Base-by-base conservation (phyloP, 2,329 filamentous ascomycete genomes). In the Ascochyta koolunga region DNA sequence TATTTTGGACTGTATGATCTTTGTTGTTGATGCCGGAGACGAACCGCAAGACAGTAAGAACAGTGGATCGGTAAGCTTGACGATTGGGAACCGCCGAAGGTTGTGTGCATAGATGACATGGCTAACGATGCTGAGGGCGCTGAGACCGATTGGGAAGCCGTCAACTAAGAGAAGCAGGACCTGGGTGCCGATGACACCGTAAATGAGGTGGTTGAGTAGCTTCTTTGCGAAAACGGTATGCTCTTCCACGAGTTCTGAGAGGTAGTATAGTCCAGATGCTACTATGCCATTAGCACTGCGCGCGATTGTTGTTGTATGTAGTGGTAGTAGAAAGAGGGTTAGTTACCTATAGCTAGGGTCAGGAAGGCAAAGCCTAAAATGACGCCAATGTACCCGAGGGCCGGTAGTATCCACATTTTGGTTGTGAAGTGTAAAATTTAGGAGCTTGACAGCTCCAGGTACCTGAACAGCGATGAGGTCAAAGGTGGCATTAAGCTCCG, bases 211-310 rank as follows among this genome's bases (percentile, higher is more conserved):
- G 29, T 85, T 89, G 46, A 99, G 82, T n/a, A 97, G 80, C 52
- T 89, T 90, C 73, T 96, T 96, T 11, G 93, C 90, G 59, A 96
- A 78, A 10, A 98, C 93, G 4, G 93, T 97, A 73, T 99, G 93
- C 76, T 99, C 95, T 78, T 99, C 95, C 57, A 99, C 95, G 13
- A 98, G 87, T 76, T 99, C 95, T 21, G 93, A 97, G 48, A 99
- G 88, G 76, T 99, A 99, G 80, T 99, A 99, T 22, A 99, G 86
- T 32, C 95, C 95, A n/a, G 92, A 97, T 33, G 95, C 95, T 91
- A 68, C 44, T 18, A 2, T 13, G 15, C 35, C 35, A n/a, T 55
- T n/a, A 55, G 41, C 24, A 39, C 15, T 24, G 38, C 27, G 11
- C 27, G 27, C 27, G 10, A 10, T 13, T 29, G 11, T 3, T 31